These are phyloP conservation scores for Russula virescens DNA, from an alignment of 768 basidiomycete genomes.

Conservation along the genomic window DNA sequence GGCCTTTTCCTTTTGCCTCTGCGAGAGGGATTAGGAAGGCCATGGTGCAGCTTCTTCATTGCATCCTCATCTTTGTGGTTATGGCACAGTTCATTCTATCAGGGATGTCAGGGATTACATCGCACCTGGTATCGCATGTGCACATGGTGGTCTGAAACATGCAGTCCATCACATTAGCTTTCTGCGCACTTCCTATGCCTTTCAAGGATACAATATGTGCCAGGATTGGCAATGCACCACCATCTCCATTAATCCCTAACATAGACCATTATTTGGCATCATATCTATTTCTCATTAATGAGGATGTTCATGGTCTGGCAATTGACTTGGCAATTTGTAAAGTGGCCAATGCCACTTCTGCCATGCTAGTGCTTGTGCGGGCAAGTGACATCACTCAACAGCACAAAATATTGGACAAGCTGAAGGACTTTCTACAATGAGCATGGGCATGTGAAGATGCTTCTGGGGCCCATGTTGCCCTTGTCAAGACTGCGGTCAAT, in stretches of 20 bases:
- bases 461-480: too few relatives aligned
- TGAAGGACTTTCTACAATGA: too few relatives aligned
- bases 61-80: background rate
- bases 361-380: too few relatives aligned
- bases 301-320: background rate
- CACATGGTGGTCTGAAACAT: background rate
- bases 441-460: too few relatives aligned
- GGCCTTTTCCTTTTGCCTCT: too few relatives aligned
- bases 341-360: too few relatives aligned
- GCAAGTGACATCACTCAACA: background rate
- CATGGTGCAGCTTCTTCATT: too few relatives aligned
- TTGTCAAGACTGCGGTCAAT: too few relatives aligned
- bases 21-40: too few relatives aligned
- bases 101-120: background rate
- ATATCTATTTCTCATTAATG: background rate
- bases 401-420: background rate
- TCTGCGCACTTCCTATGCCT: background rate
- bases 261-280: background rate
- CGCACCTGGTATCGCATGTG: background rate
- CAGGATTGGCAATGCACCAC: too few relatives aligned
- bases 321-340: too few relatives aligned
- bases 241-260: background rate
- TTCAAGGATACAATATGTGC: too few relatives aligned
- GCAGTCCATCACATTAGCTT: background rate
- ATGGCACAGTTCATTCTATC: background rate